Evolutionary conservation across 495 filamentous ascomycete species (phyloP).

Genomic region (Lophiostoma macrostomum): DNA sequence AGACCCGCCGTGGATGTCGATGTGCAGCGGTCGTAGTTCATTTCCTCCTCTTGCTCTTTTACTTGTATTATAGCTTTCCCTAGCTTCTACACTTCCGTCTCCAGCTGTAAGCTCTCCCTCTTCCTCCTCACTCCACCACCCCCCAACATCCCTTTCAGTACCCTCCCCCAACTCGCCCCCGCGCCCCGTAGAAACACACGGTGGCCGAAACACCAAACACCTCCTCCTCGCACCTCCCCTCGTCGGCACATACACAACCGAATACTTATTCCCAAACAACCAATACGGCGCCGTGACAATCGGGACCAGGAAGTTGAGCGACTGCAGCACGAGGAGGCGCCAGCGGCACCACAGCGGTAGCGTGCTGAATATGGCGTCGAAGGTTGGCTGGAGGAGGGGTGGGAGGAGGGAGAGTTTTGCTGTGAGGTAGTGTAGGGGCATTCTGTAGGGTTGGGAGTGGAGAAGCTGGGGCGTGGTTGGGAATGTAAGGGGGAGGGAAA

Average conservation of each 20-base stretch:
- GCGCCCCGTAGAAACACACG: too few relatives aligned
- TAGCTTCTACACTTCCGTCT: neutral
- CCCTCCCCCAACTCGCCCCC: too few relatives aligned
- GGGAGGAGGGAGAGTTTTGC: slow-evolving; percentile 14
- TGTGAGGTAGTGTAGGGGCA: slow-evolving; percentile 6
- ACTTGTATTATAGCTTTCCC: too few relatives aligned
- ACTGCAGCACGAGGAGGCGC: slow-evolving; percentile 25
- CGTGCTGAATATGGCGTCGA: slow-evolving; percentile 17
- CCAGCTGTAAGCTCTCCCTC: neutral
- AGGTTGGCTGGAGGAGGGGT: slow-evolving; percentile 13
- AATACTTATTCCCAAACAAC: slow-evolving; percentile 15
- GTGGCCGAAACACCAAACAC: slow-evolving; percentile 21
- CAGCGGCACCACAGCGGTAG: slow-evolving; percentile 24
- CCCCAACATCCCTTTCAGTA: too few relatives aligned
- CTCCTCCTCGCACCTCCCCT: slow-evolving; percentile 6
- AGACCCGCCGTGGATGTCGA: slow-evolving; percentile 41
- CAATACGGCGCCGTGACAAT: slow-evolving; percentile 1
- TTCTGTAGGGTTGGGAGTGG: neutral
- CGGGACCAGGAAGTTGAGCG: slow-evolving; percentile 14
- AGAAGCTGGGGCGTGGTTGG: too few relatives aligned
- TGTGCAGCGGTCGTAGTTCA: slow-evolving; percentile 37
- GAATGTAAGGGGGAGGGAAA: too few relatives aligned
- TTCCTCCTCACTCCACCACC: too few relatives aligned
- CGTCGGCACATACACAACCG: slow-evolving; percentile 13
- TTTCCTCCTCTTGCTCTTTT: neutral